Base-by-base conservation (phyloP, 2,329 filamentous ascomycete genomes). In the Venturia nashicola region DNA sequence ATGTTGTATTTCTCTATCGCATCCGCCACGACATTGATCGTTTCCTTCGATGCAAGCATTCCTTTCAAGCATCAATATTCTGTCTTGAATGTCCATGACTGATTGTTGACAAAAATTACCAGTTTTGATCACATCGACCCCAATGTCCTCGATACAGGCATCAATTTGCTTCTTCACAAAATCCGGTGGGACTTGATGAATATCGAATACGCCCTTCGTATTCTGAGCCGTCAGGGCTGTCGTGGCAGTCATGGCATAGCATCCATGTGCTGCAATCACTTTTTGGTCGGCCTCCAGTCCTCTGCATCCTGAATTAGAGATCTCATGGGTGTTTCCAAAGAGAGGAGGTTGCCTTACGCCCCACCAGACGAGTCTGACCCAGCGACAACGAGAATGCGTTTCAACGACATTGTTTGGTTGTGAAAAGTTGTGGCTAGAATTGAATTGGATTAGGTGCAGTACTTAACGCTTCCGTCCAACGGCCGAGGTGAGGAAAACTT, bases 141-240 rank as follows among this genome's bases (percentile, higher is more conserved):
- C 89, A 66, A 97, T 84, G 76, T 97, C 94, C 55, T 86, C 86
- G 60, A 96, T 80, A 42, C 88, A 90, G 32, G 89, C 88, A 76
- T 93, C 87, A 65, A 97, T 91, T 76, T 96, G 90, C 78, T 90
- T 89, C 68, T 80, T 80, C 32, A 97, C 85, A 74, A 97, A 97
- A 5, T 81, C 80, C 0, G 89, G 79, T 0, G 93, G 93, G 8
- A 89, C 84, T 64, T 88, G 78, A 71, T 96, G 90, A 61, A 97
- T 90, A 67, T 83, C 90, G 66, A 85, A 80, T 16, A 97, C 91
- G 5, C 91, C 63, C 62, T 83, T 81, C 0, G 94, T 99, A 75
- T 97, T 96, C 72, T 97, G 94, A 18, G 91, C 92, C n/a, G 94
- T 99, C 71, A 99, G 79, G 23, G 93, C 93, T 16, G 93, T 95